A percentile compares a stretch with the other conserved stretches of the same genome.
phyloP scores from a whole-genome alignment of 441 rosid genomes.

The Populus hybrid region DNA sequence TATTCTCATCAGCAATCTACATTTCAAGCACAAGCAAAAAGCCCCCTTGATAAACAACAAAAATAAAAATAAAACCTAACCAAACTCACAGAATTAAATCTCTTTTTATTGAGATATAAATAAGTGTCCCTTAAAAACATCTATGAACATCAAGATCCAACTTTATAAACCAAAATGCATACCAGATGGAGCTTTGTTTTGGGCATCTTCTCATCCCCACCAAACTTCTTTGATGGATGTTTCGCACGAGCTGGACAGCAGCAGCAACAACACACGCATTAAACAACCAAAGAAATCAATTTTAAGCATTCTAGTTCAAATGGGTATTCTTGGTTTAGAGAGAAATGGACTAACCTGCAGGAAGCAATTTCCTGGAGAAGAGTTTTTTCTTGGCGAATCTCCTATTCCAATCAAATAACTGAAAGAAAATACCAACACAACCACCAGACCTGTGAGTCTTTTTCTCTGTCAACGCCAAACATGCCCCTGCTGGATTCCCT shows the following conservation, averaged over 20 bases:
- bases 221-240: conserved; percentile 58
- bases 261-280: conserved; percentile 1
- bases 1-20: conserved; percentile 81
- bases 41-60: not conserved
- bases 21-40: conserved; percentile 8
- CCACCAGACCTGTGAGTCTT: conserved; percentile 64
- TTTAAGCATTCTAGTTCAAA: not conserved
- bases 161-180: conserved; percentile 1
- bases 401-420: conserved; percentile 85
- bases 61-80: not conserved
- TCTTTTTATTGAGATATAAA: not conserved
- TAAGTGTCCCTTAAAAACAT: not conserved
- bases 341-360: conserved; percentile 48
- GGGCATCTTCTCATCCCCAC: conserved; percentile 82
- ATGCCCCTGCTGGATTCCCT: conserved; percentile 35
- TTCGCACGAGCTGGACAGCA: conserved; percentile 46
- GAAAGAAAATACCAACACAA: conserved; percentile 86
- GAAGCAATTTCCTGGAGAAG: conserved; percentile 70
- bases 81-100: not conserved
- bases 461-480: conserved; percentile 70
- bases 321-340: not conserved
- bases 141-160: not conserved
- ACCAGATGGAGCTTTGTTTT: conserved; percentile 68
- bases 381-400: conserved; percentile 77
- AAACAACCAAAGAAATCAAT: conserved; percentile 10